phyloP scores from a whole-genome alignment of 2,329 filamentous ascomycete genomes.

The Didymella arachidicola region DNA sequence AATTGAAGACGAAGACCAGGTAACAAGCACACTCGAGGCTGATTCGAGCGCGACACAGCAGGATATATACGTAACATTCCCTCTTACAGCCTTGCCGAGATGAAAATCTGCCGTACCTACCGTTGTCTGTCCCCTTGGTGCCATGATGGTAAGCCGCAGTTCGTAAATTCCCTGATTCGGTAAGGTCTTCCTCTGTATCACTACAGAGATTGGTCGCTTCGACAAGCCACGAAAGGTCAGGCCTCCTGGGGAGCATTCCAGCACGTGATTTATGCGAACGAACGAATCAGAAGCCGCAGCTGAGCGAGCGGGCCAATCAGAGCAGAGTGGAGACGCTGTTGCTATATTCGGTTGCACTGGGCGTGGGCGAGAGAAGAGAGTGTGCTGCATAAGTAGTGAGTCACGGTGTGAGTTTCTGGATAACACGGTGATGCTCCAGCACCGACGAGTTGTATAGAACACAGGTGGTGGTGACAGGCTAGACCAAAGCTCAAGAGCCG shows the following conservation, averaged over 20 bases:
- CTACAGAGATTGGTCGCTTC: slow-evolving; percentile 7
- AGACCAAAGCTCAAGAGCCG: background rate
- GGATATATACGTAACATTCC: background rate
- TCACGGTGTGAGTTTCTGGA: background rate
- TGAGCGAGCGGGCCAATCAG: slow-evolving; percentile 14
- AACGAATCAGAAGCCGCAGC: slow-evolving; percentile 6
- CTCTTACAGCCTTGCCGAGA: background rate
- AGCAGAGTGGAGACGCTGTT: background rate
- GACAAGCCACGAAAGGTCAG: background rate
- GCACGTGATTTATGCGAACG: slow-evolving; percentile 18
- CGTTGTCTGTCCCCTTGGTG: background rate
- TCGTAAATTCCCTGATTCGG: background rate
- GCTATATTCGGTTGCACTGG: slow-evolving; percentile 3
- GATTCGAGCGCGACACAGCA: background rate
- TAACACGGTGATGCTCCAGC: background rate
- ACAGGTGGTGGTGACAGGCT: background rate
- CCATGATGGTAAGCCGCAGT: background rate
- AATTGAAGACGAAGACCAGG: background rate
- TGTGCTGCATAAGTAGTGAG: background rate
- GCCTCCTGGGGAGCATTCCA: slow-evolving; percentile 5
- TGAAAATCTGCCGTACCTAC: background rate
- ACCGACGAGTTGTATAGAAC: background rate
- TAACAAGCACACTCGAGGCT: background rate
- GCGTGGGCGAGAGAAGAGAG: background rate
- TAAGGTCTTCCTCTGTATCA: background rate